Base-by-base conservation (phyloP, 1,139 yeast species). In the Blastobotrys capitulatus region DNA sequence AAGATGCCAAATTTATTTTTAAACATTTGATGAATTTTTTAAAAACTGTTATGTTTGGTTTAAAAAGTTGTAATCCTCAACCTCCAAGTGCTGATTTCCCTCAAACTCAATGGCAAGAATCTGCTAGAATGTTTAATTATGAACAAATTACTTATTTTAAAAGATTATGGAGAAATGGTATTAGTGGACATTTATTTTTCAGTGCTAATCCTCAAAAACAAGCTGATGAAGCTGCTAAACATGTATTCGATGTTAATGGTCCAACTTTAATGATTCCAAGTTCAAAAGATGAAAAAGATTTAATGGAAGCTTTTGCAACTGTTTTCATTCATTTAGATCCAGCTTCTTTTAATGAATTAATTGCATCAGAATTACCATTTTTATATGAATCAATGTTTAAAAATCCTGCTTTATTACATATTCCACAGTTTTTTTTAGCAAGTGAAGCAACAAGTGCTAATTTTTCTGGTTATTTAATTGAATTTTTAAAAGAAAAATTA, bases 301-400 rank as follows among this genome's bases (percentile, higher is more conserved):
- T 90, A 53, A 89, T 92, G 96, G 98, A 94, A 64, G 85, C 90
- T 1, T 82, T 94, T 64, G 97, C 97, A 0, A 86, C 96, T 1
- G 87, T 92, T 58, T 94, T 88, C 66, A 87, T 89, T 60, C 96
- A 89, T 64, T 78, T 94, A 50, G 99, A 94, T 61, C 94, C 96
- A 19, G 92, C 97, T 1, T 86, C 97, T 1, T 94, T 94, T 66
- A 90, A 88, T 64, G 99, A 94, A 67, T 84, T 92, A 56, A 84
- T 90, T 9, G 87, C 83, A 54, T 76, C 83, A 2, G 96, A 92
- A 64, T 74, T 92, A 52, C 86, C 84, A 20, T 82, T 79, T 58
- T 72, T 90, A 65, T 89, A 87, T 61, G 83, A 86, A 25, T 78
- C 88, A 3, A 86, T 88, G 81, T 72, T 89, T 54, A 79, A 81